A percentile compares a stretch with the other conserved stretches of the same genome.
phyloP scores from a whole-genome alignment of 768 basidiomycete genomes.

The Podaxis pistillaris region DNA sequence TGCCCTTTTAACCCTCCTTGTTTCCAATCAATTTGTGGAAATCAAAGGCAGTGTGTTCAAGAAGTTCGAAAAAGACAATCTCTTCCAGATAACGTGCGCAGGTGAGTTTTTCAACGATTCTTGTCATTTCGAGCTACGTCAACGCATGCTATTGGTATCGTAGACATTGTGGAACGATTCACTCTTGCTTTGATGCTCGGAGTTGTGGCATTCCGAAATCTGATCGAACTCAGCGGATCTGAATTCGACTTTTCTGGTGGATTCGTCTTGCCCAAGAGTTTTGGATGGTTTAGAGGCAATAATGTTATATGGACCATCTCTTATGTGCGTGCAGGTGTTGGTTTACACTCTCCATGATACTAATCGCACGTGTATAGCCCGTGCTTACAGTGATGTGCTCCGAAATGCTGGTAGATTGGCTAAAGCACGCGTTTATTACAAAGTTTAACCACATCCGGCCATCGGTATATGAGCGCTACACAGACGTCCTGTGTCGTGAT shows the following conservation, averaged over 20 bases:
- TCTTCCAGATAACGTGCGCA: conserved; percentile 98
- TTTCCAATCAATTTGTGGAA: conserved; percentile 99
- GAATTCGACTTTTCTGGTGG: conserved; percentile 79
- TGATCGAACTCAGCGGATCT: conserved; percentile 90
- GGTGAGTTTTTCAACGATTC: conserved; percentile 44
- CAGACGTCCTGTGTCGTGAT: conserved; percentile 93
- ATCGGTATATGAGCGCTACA: conserved; percentile 91
- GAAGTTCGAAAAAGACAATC: conserved; percentile 97
- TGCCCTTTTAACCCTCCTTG: conserved; percentile 86
- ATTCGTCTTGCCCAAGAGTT: conserved; percentile 76
- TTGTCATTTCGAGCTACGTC: not conserved
- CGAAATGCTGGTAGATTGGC: conserved; percentile 96
- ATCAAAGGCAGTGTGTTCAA: conserved; percentile 99
- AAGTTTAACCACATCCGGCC: conserved; percentile 99
- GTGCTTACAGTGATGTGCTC: conserved; percentile 88
- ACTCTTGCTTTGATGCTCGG: conserved; percentile 87
- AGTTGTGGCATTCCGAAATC: conserved; percentile 89
- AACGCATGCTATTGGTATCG: not conserved
- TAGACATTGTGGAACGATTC: conserved; percentile 98
- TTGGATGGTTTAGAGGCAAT: conserved; percentile 80
- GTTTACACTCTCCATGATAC: not conserved
- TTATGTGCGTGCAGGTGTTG: conserved; percentile 55
- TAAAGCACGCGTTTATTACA: conserved; percentile 99
- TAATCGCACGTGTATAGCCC: conserved; percentile 51
- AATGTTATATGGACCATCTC: conserved; percentile 86